phyloP scores from a whole-genome alignment of 495 filamentous ascomycete species.

The Xylaria acuta region DNA sequence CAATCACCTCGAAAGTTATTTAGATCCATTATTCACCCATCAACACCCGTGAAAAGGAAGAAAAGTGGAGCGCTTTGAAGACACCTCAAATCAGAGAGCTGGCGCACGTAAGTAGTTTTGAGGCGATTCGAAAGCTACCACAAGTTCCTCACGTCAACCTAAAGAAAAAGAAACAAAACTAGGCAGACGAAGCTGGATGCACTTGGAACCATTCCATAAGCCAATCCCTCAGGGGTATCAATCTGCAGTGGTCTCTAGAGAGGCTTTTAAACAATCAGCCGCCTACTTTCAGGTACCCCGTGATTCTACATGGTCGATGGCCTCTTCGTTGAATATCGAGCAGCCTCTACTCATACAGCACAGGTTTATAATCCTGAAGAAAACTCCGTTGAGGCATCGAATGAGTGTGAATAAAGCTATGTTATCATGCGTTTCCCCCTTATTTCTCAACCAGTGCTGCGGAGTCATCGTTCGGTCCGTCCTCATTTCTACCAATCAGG shows the following conservation, averaged over 20 bases:
- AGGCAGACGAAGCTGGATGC: not conserved
- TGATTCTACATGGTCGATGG: slow-evolving; percentile 18
- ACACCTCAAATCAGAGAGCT: not conserved
- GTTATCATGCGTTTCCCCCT: not conserved
- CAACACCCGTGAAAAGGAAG: not conserved
- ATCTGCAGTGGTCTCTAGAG: slow-evolving; percentile 11
- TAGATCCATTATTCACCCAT: not conserved
- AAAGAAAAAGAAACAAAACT: not conserved
- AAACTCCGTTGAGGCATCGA: slow-evolving; percentile 6
- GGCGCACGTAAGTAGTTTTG: not conserved
- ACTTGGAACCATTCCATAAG: not conserved
- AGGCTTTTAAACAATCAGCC: not conserved
- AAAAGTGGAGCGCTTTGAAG: slow-evolving; percentile 4
- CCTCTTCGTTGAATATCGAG: slow-evolving; percentile 11
- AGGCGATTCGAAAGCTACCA: not conserved
- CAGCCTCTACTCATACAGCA: slow-evolving; percentile 24
- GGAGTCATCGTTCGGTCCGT: not conserved
- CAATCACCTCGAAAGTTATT: not conserved
- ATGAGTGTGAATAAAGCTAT: slow-evolving; percentile 23
- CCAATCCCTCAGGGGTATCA: not conserved
- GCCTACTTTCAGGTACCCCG: not conserved
- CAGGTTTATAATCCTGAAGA: slow-evolving; percentile 15
- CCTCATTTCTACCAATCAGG: not conserved
- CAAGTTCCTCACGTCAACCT: not conserved
- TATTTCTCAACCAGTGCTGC: not conserved